A percentile compares a stretch with the other conserved stretches of the same genome.
Conservation (phyloP, 2,329 filamentous ascomycete genomes). For the Cladosporium sp. region DNA sequence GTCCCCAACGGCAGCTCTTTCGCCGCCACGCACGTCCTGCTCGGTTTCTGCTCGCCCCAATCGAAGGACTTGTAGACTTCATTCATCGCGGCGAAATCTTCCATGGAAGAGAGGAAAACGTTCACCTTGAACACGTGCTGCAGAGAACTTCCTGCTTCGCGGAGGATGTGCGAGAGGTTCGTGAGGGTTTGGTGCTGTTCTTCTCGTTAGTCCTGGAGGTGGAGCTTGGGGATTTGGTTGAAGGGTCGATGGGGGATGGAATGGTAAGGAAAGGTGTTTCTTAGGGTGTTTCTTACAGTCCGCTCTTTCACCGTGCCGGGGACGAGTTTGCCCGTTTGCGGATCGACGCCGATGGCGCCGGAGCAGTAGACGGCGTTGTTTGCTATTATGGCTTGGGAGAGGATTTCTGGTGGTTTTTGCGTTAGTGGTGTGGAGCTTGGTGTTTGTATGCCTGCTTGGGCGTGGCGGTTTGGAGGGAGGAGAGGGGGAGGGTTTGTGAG, state of each 20-base stretch:
- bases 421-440: no score
- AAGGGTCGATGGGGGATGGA: background rate
- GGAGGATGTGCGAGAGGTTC: slow-evolving; percentile 57
- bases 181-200: slow-evolving; percentile 51
- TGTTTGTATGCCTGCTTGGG: no score
- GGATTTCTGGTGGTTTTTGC: background rate
- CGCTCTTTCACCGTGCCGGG: slow-evolving; percentile 17
- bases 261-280: no score
- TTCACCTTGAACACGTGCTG: slow-evolving; percentile 64
- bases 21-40: slow-evolving; percentile 47
- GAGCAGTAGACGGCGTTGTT: slow-evolving; percentile 70
- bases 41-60: slow-evolving; percentile 31
- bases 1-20: slow-evolving; percentile 48
- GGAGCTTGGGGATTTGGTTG: background rate
- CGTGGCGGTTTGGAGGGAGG: no score
- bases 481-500: no score
- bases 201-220: no score
- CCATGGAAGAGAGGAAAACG: slow-evolving; percentile 62
- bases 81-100: slow-evolving; percentile 58
- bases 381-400: slow-evolving; percentile 33
- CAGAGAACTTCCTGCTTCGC: slow-evolving; percentile 56
- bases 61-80: slow-evolving; percentile 44
- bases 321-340: slow-evolving; percentile 41
- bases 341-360: slow-evolving; percentile 57
- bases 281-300: no score